Percentiles rank a stretch among this genome's conserved stretches.
Evolutionary conservation across 2,329 filamentous ascomycete species (phyloP).

Genomic region (Colletotrichum liriopes): DNA sequence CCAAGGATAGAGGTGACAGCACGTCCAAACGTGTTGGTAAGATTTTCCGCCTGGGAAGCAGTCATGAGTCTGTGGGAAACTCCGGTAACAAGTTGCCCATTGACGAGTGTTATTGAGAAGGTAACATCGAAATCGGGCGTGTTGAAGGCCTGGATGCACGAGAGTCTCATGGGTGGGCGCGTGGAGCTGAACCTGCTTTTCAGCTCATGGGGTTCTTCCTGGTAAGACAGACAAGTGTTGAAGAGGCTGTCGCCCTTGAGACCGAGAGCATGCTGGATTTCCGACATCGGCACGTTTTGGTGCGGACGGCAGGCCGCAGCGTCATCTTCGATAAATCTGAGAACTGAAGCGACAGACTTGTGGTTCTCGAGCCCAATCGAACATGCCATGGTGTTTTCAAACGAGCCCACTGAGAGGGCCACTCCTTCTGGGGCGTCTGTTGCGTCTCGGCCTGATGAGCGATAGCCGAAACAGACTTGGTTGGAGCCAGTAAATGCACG

Average conservation of each 20-base stretch:
- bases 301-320: slow-evolving; percentile 53
- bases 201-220: slow-evolving; percentile 56
- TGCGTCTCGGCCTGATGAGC: slow-evolving; percentile 61
- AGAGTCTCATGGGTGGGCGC: slow-evolving; percentile 49
- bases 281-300: slow-evolving; percentile 62
- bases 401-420: slow-evolving; percentile 62
- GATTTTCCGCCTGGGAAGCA: slow-evolving; percentile 60
- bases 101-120: slow-evolving; percentile 60
- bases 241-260: slow-evolving; percentile 61
- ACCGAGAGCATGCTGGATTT: slow-evolving; percentile 63
- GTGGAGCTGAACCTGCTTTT: slow-evolving; percentile 53
- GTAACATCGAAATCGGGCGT: slow-evolving; percentile 64
- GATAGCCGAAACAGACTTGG: slow-evolving; percentile 70
- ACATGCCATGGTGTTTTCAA: slow-evolving; percentile 59
- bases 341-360: slow-evolving; percentile 51
- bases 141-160: slow-evolving; percentile 57
- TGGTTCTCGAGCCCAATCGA: slow-evolving; percentile 51
- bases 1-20: slow-evolving; percentile 64
- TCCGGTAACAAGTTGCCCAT: slow-evolving; percentile 59
- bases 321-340: slow-evolving; percentile 53
- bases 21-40: slow-evolving; percentile 68
- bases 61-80: slow-evolving; percentile 62
- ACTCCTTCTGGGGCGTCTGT: slow-evolving; percentile 59
- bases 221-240: slow-evolving; percentile 67
- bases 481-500: slow-evolving; percentile 68